Base-by-base conservation (phyloP, 768 basidiomycete genomes). In the Stropharia rugosoannulata region DNA sequence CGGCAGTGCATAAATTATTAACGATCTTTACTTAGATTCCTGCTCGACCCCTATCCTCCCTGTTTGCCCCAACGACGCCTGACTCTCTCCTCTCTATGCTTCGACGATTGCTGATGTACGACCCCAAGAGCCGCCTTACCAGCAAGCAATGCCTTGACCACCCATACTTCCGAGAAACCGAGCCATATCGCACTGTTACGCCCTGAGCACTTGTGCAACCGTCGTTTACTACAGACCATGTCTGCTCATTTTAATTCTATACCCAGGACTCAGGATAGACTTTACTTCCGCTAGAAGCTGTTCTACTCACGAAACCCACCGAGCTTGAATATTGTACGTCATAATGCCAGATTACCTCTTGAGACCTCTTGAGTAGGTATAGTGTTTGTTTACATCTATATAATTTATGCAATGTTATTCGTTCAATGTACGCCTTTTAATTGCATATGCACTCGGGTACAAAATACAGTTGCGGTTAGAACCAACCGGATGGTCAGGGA, bases 1-100 rank as follows among this genome's bases (percentile, higher is more conserved):
- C 38, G 48, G 48, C 48, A 18, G 56, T 46, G 40, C 27, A 13
- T 39, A 25, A 2, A 25, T 19, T 25, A 25, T 45, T 12, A 46
- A 27, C 58, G 51, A 60, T 45, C 35, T 3, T 61, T 59, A 15
- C 44, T 7, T 64, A 90, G 90, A 76, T 77, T 38, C 76, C 71
- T 38, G 87, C 89, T 3, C 79, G 68, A 63, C 79, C 86, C 57
- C 72, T 89, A 39, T 76, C 82, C 41, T 75, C 81, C 2, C 80
- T 88, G 15, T 96, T 96, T 65, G 86, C 89, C 48, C 81, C 79
- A 49, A 77, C 71, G 6, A 83, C 91, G 18, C 91, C 93, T 2
- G 70, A 76, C 38, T 89, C 82, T 42, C 79, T 98, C 42, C 75
- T 97, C 63, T 86, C 93, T 60, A 92, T 90, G 72, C 93, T 97